Conservation (phyloP, 768 basidiomycete species). For the Lyophyllum semitale region DNA sequence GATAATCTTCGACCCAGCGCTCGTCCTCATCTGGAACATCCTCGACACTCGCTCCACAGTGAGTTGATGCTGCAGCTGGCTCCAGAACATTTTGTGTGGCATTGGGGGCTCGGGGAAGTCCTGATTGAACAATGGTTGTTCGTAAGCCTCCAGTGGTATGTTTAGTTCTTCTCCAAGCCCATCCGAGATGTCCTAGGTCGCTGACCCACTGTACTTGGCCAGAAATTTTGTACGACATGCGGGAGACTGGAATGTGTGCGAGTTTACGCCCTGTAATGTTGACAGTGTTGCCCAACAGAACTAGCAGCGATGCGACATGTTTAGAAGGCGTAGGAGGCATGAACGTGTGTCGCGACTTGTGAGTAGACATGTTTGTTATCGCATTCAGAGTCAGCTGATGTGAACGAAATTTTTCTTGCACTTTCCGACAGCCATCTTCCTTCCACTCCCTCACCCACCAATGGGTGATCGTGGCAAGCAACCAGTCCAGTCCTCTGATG, state of each 20-base stretch:
- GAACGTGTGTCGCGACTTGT: too few species aligned
- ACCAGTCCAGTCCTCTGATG: neutral
- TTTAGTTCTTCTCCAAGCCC: neutral
- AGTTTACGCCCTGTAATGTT: neutral
- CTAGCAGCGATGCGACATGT: neutral
- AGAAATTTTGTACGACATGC: neutral
- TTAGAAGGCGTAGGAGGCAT: too few species aligned
- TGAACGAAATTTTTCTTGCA: neutral
- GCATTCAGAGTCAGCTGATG: too few species aligned
- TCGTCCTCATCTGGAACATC: neutral
- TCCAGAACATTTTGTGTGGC: too few species aligned
- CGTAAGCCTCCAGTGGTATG: neutral
- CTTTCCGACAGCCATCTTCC: neutral
- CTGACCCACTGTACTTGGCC: neutral
- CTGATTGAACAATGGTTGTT: neutral
- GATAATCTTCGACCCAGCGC: conserved; percentile 5
- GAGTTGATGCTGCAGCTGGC: neutral
- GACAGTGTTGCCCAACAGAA: neutral
- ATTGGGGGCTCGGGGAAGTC: too few species aligned
- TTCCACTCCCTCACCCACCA: neutral
- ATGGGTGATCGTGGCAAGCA: neutral
- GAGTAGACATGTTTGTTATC: too few species aligned
- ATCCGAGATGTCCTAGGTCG: too few species aligned
- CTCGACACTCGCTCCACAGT: neutral
- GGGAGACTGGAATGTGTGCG: neutral